Evolutionary conservation across 164 flowering plant species (phyloP).

Genomic region (Cinnamomum micranthum): DNA sequence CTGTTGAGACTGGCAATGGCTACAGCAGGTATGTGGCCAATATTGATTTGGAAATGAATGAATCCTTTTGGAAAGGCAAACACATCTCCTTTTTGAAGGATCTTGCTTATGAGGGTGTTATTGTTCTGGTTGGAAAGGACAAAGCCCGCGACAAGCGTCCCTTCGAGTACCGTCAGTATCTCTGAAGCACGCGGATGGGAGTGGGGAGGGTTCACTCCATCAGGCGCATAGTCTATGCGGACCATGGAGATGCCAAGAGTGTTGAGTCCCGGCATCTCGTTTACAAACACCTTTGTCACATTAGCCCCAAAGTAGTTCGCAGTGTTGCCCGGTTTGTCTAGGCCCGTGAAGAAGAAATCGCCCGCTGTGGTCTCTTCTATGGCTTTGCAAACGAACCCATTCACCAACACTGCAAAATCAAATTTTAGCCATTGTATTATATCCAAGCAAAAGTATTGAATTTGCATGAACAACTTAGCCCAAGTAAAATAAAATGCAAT

Average conservation of each 20-base stretch:
- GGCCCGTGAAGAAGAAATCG: too few species aligned
- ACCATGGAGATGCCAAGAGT: background rate
- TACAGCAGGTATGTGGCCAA: background rate
- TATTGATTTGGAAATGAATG: background rate
- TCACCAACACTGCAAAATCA: too few species aligned
- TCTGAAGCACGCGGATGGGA: too few species aligned
- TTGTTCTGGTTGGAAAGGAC: background rate
- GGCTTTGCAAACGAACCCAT: too few species aligned
- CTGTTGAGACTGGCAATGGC: too few species aligned
- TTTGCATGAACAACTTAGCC: too few species aligned
- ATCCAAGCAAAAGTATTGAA: too few species aligned
- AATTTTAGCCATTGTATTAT: too few species aligned
- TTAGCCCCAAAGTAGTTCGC: background rate
- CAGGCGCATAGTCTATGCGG: background rate
- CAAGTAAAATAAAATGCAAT: too few species aligned
- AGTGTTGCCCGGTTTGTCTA: background rate
- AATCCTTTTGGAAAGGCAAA: background rate
- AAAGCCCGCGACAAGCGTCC: background rate
- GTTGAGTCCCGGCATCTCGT: background rate
- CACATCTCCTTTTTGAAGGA: background rate
- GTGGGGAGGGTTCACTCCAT: background rate
- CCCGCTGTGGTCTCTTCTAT: too few species aligned
- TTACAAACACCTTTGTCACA: background rate
- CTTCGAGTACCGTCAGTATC: background rate
- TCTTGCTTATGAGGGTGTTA: background rate